phyloP scores from a whole-genome alignment of 352 stramenopile species.

The Phytophthora melonis region DNA sequence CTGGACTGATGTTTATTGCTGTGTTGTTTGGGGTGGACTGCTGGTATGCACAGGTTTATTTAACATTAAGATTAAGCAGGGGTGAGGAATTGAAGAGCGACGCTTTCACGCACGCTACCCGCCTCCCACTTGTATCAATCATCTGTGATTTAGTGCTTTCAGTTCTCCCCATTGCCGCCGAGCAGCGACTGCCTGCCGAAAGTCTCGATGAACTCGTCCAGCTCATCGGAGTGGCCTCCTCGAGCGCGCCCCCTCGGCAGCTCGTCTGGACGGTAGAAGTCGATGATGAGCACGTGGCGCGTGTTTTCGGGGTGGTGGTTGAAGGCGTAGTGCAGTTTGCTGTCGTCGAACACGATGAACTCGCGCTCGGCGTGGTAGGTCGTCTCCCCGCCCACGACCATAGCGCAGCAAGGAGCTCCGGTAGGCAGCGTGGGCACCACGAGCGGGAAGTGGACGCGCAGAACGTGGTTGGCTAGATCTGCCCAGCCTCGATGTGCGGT shows the following conservation, averaged over 20 bases:
- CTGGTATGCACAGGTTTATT: slow-evolving; percentile 79
- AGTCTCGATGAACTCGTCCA: slow-evolving; percentile 90
- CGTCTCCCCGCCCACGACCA: slow-evolving; percentile 81
- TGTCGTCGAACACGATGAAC: slow-evolving; percentile 93
- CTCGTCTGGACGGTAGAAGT: slow-evolving; percentile 86
- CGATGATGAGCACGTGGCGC: slow-evolving; percentile 87
- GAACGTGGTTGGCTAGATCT: slow-evolving; percentile 91
- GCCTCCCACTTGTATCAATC: slow-evolving; percentile 6
- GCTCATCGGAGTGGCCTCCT: slow-evolving; percentile 87
- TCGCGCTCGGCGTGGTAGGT: slow-evolving; percentile 76
- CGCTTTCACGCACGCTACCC: slow-evolving; percentile 9
- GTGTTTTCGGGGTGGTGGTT: slow-evolving; percentile 78
- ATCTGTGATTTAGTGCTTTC: slow-evolving; percentile 11
- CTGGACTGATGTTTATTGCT: background rate
- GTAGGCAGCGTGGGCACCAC: slow-evolving; percentile 66
- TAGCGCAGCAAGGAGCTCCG: slow-evolving; percentile 72
- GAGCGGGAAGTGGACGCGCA: slow-evolving; percentile 84
- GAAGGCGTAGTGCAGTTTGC: slow-evolving; percentile 91
- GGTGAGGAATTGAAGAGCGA: slow-evolving; percentile 46
- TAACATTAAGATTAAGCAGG: slow-evolving; percentile 92
- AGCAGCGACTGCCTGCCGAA: slow-evolving; percentile 72
- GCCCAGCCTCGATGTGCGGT: slow-evolving; percentile 86
- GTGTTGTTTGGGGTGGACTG: background rate
- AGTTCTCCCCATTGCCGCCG: slow-evolving; percentile 14
- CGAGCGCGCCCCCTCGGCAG: slow-evolving; percentile 81